Evolutionary conservation across 2,329 filamentous ascomycete species (phyloP), one percentile per base, ranked within the genome.

Genomic region (Uncinocarpus reesii): DNA sequence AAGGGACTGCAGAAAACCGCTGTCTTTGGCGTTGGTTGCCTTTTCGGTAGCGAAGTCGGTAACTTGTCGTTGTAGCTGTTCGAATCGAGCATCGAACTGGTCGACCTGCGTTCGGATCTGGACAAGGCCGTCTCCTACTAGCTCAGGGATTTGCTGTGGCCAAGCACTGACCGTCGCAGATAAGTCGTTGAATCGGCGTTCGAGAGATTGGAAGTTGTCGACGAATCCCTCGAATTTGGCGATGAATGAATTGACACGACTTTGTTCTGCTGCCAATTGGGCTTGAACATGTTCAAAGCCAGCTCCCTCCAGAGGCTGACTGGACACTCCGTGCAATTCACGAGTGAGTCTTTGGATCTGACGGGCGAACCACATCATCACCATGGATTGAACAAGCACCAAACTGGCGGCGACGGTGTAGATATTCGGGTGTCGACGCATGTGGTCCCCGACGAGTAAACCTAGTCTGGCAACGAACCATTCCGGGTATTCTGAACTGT

Each of bases 401-500:
- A 47, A 42, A 11, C 23, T 16, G 24, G 20, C 20, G 21, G 40
- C 38, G 16, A 45, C 16, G 11, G 45, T 45, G 41, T 52, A 52
- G 7, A 45, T 31, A 36, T 48, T 48, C 6, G 49, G 40, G 23
- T 48, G 34, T 11, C 46, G 45, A 13, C 16, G 41, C 18, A 42
- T 28, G 21, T 51, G 37, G n/a, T 45, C 18, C 7, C 35, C 31
- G 20, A 45, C 18, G 26, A 48, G 41, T 13, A n/a, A 28, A 38
- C 21, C 38, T 26, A 52, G 18, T 7, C 8, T 42, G 8, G 28
- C 42, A 37, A 48, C 8, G 28, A 49, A 21, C 46, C 50, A 42
- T 42, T 49, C 46, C 2, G 46, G 36, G 32, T 49, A 40, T 23
- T 42, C 36, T 48, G 43, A 5, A 50, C 21, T 11, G 29, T 36